A percentile compares a stretch with the other conserved stretches of the same genome.
phyloP scores from a whole-genome alignment of 495 filamentous ascomycete species.

The Daldinia childiae region DNA sequence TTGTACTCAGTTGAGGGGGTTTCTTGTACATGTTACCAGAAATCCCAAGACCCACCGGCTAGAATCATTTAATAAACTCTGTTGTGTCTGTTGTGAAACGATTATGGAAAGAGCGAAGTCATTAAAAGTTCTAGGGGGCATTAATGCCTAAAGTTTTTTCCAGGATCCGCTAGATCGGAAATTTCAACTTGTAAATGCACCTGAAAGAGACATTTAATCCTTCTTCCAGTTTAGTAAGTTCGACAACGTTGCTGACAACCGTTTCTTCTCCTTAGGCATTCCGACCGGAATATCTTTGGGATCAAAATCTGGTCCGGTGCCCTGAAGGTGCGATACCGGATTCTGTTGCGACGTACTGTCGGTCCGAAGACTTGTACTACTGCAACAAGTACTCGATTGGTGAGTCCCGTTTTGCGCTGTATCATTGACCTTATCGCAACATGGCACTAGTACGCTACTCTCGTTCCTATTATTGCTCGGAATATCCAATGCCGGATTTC shows the following conservation, averaged over 20 bases:
- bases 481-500: conserved; percentile 65
- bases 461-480: conserved; percentile 61
- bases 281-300: conserved; percentile 41
- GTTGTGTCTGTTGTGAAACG: not conserved
- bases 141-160: not conserved
- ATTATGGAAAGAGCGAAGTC: not conserved
- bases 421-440: conserved; percentile 20
- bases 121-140: not conserved
- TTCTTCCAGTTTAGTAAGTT: conserved; percentile 46
- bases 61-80: conserved; percentile 2
- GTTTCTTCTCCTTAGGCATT: conserved; percentile 29
- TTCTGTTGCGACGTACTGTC: conserved; percentile 46
- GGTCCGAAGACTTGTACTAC: conserved; percentile 44
- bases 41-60: not conserved
- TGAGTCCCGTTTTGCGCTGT: conserved; percentile 12
- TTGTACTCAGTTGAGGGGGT: no score
- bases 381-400: conserved; percentile 30
- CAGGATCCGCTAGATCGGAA: not conserved
- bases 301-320: conserved; percentile 44
- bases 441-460: conserved; percentile 59
- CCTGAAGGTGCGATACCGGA: conserved; percentile 46
- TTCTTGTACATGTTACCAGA: not conserved
- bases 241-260: conserved; percentile 38
- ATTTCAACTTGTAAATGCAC: not conserved
- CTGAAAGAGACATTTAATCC: conserved; percentile 17